Evolutionary conservation across 169 alveolate species (phyloP), one percentile per base, ranked within the genome.

Genomic region (Plasmodium gonderi): DNA sequence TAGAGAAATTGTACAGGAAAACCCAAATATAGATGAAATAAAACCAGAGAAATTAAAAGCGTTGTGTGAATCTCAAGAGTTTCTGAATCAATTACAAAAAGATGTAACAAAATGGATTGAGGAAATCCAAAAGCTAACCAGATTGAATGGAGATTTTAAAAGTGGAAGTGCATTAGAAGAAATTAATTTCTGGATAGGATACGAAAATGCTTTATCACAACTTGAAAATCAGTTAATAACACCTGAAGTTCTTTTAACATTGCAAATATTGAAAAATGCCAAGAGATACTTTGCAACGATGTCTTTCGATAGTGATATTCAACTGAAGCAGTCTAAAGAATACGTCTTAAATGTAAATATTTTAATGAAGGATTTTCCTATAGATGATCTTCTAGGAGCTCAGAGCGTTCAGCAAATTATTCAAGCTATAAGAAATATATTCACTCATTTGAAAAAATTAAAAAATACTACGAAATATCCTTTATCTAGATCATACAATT

Each of bases 361-460:
- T 54, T 93, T 99, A 74, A 97, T 98, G 94, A 98, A 98, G 74
- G 99, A 99, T 92, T 97, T 98, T 79, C 99, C 99, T 17, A 96
- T 98, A 42, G 97, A 97, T 78, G 98, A 97, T 69, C 91, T 99
- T 79, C 94, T 98, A 44, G 97, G 98, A 23, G 98, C 99, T 6
- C 96, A 95, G 11, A 96, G 96, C 17, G 89, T 99, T 47, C 97
- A 95, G 38, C 98, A 97, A 77, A 95, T 98, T 29, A 95, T 95
- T 38, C 97, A 97, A 51, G 98, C 99, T 31, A 95, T 99, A 36
- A 94, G 97, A 31, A 95, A 96, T 31, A 97, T 99, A 68, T 99
- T 98, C 93, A 95, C 91, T 67, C 99, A 98, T 91, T 80, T 98
- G 97, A 96, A 97, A 91, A 98, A 97, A 78, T 94, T 98, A 91